Conservation (phyloP, 208 protist species). For the Naegleria fowleri region DNA sequence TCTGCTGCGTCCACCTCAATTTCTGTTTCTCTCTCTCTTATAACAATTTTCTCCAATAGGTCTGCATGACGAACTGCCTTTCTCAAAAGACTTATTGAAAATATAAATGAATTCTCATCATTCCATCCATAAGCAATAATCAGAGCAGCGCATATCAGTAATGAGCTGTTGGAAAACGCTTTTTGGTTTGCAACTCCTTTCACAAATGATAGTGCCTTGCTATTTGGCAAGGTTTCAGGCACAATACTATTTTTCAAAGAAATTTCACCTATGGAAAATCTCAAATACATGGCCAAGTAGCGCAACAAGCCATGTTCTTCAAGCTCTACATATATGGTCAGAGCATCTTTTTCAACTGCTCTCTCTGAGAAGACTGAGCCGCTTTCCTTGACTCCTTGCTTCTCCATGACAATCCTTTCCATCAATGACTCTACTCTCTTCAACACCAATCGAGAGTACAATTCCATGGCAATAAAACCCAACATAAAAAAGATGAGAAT, state of each 20-base stretch:
- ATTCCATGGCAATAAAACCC: neutral
- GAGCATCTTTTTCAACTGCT: neutral
- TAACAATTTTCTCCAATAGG: neutral
- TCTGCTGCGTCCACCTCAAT: neutral
- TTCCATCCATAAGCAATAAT: neutral
- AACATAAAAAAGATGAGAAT: neutral
- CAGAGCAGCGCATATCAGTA: neutral
- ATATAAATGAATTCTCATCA: neutral
- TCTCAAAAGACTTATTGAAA: neutral
- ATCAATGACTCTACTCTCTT: neutral
- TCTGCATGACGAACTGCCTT: neutral
- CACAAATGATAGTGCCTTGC: neutral
- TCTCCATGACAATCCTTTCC: neutral
- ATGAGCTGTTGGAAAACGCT: neutral
- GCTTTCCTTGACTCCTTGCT: neutral
- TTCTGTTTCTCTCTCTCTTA: neutral
- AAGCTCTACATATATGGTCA: neutral
- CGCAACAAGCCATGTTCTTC: neutral
- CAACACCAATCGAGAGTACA: neutral
- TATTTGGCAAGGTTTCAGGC: neutral
- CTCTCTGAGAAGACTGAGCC: neutral
- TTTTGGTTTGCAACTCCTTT: neutral
- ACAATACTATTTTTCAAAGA: neutral
- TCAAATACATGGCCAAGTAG: neutral
- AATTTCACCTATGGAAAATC: neutral